Conservation (phyloP, 2,329 filamentous ascomycete species). For the Paraphaeosphaeria minitans region DNA sequence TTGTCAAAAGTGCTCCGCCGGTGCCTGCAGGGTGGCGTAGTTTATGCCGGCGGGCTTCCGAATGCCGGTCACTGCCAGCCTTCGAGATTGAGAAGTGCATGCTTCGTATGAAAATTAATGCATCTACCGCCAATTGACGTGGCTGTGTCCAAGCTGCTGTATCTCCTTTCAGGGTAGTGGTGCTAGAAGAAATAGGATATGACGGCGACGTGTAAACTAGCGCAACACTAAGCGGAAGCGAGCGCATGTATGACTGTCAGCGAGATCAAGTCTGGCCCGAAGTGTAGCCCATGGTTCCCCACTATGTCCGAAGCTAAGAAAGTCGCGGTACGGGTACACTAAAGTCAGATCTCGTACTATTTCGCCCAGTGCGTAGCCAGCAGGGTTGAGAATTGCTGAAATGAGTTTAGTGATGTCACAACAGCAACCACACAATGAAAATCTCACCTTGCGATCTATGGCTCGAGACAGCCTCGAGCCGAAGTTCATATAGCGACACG, state of each 20-base stretch:
- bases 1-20: constrained; percentile 1
- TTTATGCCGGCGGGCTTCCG: constrained; percentile 1
- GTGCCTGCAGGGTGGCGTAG: background rate
- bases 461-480: background rate
- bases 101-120: background rate
- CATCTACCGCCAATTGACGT: background rate
- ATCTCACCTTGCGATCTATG: background rate
- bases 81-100: background rate
- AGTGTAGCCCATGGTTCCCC: constrained; percentile 37
- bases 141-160: background rate
- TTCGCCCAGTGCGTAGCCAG: constrained; percentile 6
- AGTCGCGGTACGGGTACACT: constrained; percentile 21
- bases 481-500: background rate
- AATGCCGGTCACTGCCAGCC: background rate
- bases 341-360: constrained; percentile 9
- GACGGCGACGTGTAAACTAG: constrained; percentile 6
- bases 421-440: background rate
- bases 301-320: constrained; percentile 31
- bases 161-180: background rate
- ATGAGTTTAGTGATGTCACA: background rate
- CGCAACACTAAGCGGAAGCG: constrained; percentile 5
- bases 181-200: background rate
- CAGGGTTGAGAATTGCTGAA: background rate
- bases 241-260: constrained; percentile 1
- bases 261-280: background rate